Evolutionary conservation across 768 basidiomycete genomes (phyloP).

Genomic region (Nidularia sp.): DNA sequence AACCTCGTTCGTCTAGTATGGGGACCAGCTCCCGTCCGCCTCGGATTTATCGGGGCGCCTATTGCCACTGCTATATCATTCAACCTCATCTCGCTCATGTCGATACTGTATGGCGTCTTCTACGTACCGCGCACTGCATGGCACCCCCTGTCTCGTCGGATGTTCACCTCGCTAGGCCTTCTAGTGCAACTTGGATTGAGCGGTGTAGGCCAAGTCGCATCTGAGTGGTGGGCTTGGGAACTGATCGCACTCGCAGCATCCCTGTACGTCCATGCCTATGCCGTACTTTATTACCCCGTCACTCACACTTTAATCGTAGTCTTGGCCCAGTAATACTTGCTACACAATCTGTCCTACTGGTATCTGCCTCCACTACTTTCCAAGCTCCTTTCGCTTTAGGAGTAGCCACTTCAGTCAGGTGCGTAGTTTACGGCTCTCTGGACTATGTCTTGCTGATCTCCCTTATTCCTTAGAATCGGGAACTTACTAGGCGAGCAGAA

Average conservation of each 20-base stretch:
- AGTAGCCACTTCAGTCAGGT: slow-evolving; percentile 85
- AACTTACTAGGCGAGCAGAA: slow-evolving; percentile 85
- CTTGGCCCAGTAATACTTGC: slow-evolving; percentile 81
- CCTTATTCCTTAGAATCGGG: slow-evolving; percentile 54
- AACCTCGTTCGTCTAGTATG: slow-evolving; percentile 46
- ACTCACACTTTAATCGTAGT: slow-evolving; percentile 24
- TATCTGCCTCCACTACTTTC: slow-evolving; percentile 71
- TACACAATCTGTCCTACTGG: slow-evolving; percentile 81
- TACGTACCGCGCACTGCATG: slow-evolving; percentile 73
- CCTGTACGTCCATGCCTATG: slow-evolving; percentile 21
- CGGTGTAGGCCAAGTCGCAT: slow-evolving; percentile 81
- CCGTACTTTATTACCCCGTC: too few species aligned
- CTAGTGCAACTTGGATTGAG: slow-evolving; percentile 76
- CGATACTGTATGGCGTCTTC: slow-evolving; percentile 58
- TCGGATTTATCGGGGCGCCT: slow-evolving; percentile 93
- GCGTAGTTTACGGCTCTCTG: slow-evolving; percentile 9
- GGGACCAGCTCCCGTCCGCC: slow-evolving; percentile 73
- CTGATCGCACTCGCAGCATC: slow-evolving; percentile 59
- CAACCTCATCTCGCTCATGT: slow-evolving; percentile 71
- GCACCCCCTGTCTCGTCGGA: slow-evolving; percentile 64
- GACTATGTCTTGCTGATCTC: background rate
- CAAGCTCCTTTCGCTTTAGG: slow-evolving; percentile 83
- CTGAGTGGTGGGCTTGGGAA: slow-evolving; percentile 99
- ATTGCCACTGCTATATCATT: slow-evolving; percentile 86
- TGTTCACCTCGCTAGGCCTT: slow-evolving; percentile 65